phyloP scores from a whole-genome alignment of 768 basidiomycete genomes.

The Pleurotus salmoneostramineus region DNA sequence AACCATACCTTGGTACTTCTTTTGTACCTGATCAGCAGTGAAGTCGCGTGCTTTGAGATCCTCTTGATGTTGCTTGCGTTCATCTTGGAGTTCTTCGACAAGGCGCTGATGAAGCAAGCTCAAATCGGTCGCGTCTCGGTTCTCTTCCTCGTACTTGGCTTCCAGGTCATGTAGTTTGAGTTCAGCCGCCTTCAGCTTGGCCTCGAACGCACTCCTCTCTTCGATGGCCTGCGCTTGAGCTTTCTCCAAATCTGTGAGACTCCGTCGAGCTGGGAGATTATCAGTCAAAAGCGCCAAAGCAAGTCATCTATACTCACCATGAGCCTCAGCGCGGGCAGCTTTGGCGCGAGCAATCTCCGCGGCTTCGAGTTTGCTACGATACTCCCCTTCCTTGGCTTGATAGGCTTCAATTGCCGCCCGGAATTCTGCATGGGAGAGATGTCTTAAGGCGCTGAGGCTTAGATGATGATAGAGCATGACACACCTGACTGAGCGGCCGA shows the following conservation, averaged over 20 bases:
- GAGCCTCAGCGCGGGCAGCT: slow-evolving; percentile 58
- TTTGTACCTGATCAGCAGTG: slow-evolving; percentile 72
- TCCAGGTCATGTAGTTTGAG: slow-evolving; percentile 55
- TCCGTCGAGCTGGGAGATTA: slow-evolving; percentile 46
- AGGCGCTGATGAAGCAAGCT: slow-evolving; percentile 62
- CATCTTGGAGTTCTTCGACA: slow-evolving; percentile 75
- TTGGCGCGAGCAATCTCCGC: slow-evolving; percentile 68
- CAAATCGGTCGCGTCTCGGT: slow-evolving; percentile 63
- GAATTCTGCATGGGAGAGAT: slow-evolving; percentile 38
- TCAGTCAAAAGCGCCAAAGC: slow-evolving; percentile 5
- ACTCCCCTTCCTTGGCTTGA: slow-evolving; percentile 57
- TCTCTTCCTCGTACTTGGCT: slow-evolving; percentile 60
- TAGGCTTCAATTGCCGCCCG: slow-evolving; percentile 62
- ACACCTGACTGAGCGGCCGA: slow-evolving; percentile 57
- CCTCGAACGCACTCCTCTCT: slow-evolving; percentile 50
- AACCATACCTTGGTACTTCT: slow-evolving; percentile 76
- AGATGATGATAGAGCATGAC: slow-evolving; percentile 4
- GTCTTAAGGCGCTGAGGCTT: background rate
- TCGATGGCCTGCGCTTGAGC: slow-evolving; percentile 43
- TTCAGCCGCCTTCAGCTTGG: slow-evolving; percentile 46
- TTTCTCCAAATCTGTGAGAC: slow-evolving; percentile 61
- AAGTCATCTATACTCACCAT: slow-evolving; percentile 35
- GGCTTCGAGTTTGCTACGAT: slow-evolving; percentile 58
- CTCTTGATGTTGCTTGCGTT: slow-evolving; percentile 73
- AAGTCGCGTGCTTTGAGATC: slow-evolving; percentile 81